phyloP scores from a whole-genome alignment of 2,329 filamentous ascomycete species.

The Acrodontium crateriforme region DNA sequence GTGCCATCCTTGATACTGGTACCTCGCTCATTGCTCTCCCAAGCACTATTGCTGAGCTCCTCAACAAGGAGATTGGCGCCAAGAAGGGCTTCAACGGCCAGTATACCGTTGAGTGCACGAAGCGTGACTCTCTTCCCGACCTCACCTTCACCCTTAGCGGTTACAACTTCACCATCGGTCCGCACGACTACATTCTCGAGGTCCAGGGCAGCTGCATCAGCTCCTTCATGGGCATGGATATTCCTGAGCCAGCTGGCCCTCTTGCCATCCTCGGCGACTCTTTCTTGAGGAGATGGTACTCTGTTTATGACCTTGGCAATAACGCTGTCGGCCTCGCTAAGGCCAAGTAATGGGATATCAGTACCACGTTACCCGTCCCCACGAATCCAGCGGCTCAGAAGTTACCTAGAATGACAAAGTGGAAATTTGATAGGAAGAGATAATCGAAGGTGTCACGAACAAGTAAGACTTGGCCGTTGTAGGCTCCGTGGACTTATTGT shows the following conservation, averaged over 20 bases:
- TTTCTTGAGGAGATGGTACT: conserved; percentile 76
- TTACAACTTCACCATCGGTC: conserved; percentile 79
- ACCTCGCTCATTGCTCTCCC: conserved; percentile 96
- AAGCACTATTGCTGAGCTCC: conserved; percentile 76
- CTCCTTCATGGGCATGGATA: conserved; percentile 88
- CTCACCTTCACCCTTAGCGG: conserved; percentile 82
- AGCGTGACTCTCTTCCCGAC: conserved; percentile 72
- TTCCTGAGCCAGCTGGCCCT: conserved; percentile 71
- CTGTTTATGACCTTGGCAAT: conserved; percentile 88
- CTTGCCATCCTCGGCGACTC: conserved; percentile 88
- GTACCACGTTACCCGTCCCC: too few relatives aligned
- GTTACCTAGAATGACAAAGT: too few relatives aligned
- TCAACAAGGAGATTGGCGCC: conserved; percentile 94
- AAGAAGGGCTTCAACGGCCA: conserved; percentile 97
- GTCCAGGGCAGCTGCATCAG: conserved; percentile 93
- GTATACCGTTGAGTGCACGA: conserved; percentile 82
- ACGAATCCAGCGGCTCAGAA: too few relatives aligned
- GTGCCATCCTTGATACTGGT: conserved; percentile 94
- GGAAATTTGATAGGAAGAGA: too few relatives aligned
- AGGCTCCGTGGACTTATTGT: too few relatives aligned
- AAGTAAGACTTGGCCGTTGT: too few relatives aligned
- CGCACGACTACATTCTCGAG: conserved; percentile 92
- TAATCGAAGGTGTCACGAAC: too few relatives aligned
- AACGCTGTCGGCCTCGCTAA: conserved; percentile 78
- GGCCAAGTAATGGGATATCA: conserved; percentile 65